Percentiles rank a stretch among this genome's conserved stretches.
Evolutionary conservation across 2,329 filamentous ascomycete genomes (phyloP).

Genomic region (Rhytidhysteron rufulum): DNA sequence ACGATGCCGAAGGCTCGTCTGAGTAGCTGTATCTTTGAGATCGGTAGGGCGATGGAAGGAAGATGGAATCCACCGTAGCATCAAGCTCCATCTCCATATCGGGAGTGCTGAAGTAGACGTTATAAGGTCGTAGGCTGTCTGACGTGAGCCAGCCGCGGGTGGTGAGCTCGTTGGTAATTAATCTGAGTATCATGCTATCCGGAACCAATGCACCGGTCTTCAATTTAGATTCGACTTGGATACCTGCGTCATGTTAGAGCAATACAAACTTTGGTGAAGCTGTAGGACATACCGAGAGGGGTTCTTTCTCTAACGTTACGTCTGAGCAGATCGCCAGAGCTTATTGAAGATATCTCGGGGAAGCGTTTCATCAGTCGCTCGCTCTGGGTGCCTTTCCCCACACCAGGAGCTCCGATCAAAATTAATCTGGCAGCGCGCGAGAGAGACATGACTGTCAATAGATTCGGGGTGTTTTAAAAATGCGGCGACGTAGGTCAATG

Average conservation of each 20-base stretch:
- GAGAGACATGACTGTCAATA: conserved; percentile 21
- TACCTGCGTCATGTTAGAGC: conserved; percentile 54
- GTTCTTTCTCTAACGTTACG: conserved; percentile 89
- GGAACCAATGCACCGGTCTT: conserved; percentile 85
- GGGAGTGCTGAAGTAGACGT: conserved; percentile 39
- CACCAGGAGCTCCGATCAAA: conserved; percentile 90
- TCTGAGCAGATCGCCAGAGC: conserved; percentile 86
- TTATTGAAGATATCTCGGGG: conserved; percentile 84
- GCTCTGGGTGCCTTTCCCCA: conserved; percentile 94
- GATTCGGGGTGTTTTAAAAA: background rate
- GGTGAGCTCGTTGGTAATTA: conserved; percentile 86
- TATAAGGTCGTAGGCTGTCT: conserved; percentile 44
- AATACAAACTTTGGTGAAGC: conserved; percentile 6
- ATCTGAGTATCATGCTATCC: conserved; percentile 83
- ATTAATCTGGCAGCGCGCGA: conserved; percentile 82
- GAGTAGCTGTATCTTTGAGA: conserved; percentile 45
- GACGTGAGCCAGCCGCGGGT: conserved; percentile 75
- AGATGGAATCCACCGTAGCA: conserved; percentile 38
- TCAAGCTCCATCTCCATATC: conserved; percentile 20
- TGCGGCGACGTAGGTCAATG: background rate
- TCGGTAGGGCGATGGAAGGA: conserved; percentile 38
- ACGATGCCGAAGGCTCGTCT: conserved; percentile 75
- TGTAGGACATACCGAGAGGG: conserved; percentile 62
- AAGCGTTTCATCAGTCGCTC: conserved; percentile 83
- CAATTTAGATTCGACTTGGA: conserved; percentile 87